Conservation (phyloP, 192 early-diverging fungal genomes). For the Podila minutissima region DNA sequence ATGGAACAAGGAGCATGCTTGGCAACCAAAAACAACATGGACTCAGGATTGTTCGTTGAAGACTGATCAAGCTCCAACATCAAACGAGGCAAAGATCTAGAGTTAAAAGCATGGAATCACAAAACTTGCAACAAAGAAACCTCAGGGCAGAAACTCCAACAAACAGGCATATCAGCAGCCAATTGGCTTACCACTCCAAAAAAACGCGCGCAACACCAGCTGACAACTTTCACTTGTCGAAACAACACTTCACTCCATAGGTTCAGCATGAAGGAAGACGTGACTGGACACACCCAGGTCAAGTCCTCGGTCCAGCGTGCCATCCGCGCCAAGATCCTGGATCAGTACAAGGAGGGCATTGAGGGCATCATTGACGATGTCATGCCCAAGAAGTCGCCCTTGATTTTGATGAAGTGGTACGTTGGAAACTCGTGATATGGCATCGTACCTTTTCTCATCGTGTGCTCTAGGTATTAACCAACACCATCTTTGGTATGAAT, state of each 20-base stretch:
- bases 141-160: background rate
- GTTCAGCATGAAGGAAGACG: conserved; percentile 80
- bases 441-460: background rate
- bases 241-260: conserved; percentile 40
- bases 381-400: conserved; percentile 93
- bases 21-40: background rate
- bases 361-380: conserved; percentile 90
- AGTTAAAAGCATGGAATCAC: background rate
- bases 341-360: conserved; percentile 86
- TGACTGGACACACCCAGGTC: conserved; percentile 86
- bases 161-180: background rate
- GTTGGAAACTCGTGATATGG: background rate
- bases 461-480: background rate
- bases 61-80: background rate
- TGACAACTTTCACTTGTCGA: background rate
- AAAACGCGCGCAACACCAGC: background rate
- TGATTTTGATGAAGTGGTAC: conserved; percentile 90
- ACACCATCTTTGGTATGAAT: background rate
- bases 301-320: conserved; percentile 92
- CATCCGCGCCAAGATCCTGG: conserved; percentile 85
- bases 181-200: background rate
- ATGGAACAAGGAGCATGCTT: background rate
- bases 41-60: background rate
- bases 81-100: background rate
- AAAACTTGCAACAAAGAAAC: too few species aligned